Percentiles rank a stretch among this genome's conserved stretches.
Evolutionary conservation across 306 rosid genomes (phyloP).

Genomic region (Albizia julibrissin): DNA sequence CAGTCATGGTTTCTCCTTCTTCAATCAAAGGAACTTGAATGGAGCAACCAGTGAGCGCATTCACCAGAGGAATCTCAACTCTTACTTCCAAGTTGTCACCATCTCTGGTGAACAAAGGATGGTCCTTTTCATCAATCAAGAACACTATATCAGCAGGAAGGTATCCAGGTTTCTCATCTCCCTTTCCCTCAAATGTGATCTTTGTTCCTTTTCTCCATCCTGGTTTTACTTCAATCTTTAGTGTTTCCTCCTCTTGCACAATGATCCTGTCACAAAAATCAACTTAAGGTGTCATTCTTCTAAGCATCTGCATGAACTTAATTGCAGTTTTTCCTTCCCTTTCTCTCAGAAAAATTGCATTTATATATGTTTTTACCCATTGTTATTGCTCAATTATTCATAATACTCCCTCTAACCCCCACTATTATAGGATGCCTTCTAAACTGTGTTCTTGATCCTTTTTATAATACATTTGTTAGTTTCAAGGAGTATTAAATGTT

Average conservation of each 20-base stretch:
- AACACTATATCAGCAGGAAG: constrained; percentile 84
- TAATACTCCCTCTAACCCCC: background rate
- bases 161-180: constrained; percentile 89
- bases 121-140: constrained; percentile 67
- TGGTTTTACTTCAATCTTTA: constrained; percentile 72
- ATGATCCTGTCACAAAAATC: constrained; percentile 58
- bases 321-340: background rate
- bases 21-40: constrained; percentile 74
- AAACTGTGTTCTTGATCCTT: too few species aligned
- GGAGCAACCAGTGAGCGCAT: constrained; percentile 82
- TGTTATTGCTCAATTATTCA: background rate
- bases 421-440: too few species aligned
- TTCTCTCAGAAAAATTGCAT: background rate
- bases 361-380: background rate
- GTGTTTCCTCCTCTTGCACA: constrained; percentile 62
- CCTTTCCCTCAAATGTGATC: constrained; percentile 83
- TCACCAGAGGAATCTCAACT: constrained; percentile 67
- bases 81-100: constrained; percentile 73
- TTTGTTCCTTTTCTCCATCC: constrained; percentile 93
- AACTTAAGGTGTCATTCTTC: constrained; percentile 6
- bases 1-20: constrained; percentile 67
- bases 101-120: constrained; percentile 61
- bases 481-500: too few species aligned
- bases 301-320: background rate
- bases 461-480: too few species aligned